Percentiles rank a stretch among this genome's conserved stretches.
Conservation (phyloP, 176 grass and related monocot genomes). For the Bothriochloa decipiens region DNA sequence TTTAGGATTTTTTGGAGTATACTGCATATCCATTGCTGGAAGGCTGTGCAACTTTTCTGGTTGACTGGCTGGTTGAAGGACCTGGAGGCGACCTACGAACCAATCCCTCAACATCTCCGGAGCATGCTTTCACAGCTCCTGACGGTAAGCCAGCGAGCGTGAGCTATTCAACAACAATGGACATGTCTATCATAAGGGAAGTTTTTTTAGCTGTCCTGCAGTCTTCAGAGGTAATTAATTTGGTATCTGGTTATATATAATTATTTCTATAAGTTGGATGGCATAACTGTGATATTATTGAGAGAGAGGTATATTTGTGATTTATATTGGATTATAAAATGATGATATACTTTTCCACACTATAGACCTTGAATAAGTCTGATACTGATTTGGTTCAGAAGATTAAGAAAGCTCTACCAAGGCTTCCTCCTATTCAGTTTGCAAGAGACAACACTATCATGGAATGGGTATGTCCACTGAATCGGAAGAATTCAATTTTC, state of each 20-base stretch:
- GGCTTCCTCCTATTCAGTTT: conserved; percentile 62
- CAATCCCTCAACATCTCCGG: conserved; percentile 91
- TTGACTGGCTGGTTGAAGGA: conserved; percentile 78
- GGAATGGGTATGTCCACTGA: conserved; percentile 64
- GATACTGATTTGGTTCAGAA: conserved; percentile 58
- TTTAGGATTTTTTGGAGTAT: conserved; percentile 68
- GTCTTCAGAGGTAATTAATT: conserved; percentile 59
- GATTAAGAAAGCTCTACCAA: conserved; percentile 57
- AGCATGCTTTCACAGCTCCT: conserved; percentile 77
- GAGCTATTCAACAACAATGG: conserved; percentile 92
- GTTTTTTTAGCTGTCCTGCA: conserved; percentile 63
- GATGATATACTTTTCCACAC: conserved; percentile 2
- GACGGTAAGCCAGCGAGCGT: conserved; percentile 73
- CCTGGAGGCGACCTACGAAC: conserved; percentile 60
- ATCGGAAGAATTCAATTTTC: background rate
- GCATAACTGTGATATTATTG: background rate
- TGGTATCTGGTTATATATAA: background rate
- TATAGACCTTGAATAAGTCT: conserved; percentile 66
- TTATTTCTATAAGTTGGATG: background rate
- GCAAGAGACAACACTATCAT: conserved; percentile 70
- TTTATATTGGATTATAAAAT: background rate
- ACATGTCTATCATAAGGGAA: conserved; percentile 80
- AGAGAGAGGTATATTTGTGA: background rate
- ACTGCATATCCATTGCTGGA: conserved; percentile 70
- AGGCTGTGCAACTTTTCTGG: conserved; percentile 72